A percentile compares a stretch with the other conserved stretches of the same genome.
phyloP scores from a whole-genome alignment of 23 red algal genomes.

The Agarophyton chilense region DNA sequence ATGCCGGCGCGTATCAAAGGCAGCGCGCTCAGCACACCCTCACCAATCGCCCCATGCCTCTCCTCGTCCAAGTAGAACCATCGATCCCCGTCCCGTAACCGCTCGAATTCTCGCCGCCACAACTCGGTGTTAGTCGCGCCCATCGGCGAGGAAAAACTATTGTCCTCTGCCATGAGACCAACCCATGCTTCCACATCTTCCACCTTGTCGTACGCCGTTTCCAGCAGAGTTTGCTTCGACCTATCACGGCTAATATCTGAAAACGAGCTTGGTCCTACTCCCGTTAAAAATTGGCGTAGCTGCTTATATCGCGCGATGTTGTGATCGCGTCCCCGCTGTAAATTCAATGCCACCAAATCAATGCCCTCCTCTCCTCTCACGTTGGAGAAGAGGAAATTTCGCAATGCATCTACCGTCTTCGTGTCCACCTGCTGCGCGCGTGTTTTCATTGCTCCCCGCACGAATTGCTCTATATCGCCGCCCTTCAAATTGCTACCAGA shows the following conservation, averaged over 20 bases:
- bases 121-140: conserved; percentile 22
- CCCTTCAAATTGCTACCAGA: background rate
- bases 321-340: conserved; percentile 63
- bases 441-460: conserved; percentile 18
- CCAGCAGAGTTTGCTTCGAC: background rate
- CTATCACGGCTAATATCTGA: background rate
- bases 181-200: conserved; percentile 59
- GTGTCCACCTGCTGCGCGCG: conserved; percentile 42
- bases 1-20: background rate
- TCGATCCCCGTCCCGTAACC: conserved; percentile 43
- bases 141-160: conserved; percentile 1
- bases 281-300: background rate
- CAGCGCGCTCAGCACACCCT: conserved; percentile 1
- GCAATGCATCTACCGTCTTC: conserved; percentile 18
- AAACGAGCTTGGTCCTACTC: background rate
- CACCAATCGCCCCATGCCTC: background rate
- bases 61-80: conserved; percentile 55
- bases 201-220: background rate
- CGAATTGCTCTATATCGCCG: conserved; percentile 29
- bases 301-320: conserved; percentile 27
- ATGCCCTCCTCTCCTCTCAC: conserved; percentile 18
- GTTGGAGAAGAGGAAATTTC: conserved; percentile 61
- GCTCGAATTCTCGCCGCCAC: conserved; percentile 33
- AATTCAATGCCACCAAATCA: conserved; percentile 59
- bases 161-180: conserved; percentile 53